These are phyloP conservation scores for Boletus subcaerulescens DNA, from an alignment of 768 basidiomycete species.

Conservation along the genomic window DNA sequence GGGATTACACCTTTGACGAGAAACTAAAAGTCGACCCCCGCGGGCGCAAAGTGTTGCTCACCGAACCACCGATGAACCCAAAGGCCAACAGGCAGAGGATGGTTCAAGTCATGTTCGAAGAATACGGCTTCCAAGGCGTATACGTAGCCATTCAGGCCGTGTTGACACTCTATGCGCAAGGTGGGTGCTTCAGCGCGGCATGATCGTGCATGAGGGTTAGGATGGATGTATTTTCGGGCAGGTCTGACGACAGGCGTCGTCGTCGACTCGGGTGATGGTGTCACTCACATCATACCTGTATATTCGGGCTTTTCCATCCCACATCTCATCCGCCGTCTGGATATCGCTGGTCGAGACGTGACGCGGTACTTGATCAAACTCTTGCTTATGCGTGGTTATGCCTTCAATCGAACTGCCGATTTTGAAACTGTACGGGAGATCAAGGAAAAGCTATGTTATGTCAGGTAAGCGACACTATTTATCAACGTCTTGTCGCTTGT, in stretches of 20 bases:
- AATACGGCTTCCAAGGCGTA: conserved; percentile 93
- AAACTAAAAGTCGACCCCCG: conserved; percentile 86
- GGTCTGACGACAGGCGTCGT: conserved; percentile 98
- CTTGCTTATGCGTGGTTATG: conserved; percentile 99
- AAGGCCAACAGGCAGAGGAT: conserved; percentile 88
- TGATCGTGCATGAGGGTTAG: neutral
- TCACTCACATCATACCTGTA: conserved; percentile 98
- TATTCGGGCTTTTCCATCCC: conserved; percentile 97
- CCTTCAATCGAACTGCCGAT: conserved; percentile 98
- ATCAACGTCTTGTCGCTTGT: neutral
- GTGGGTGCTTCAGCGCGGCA: conserved; percentile 43
- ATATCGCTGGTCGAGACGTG: conserved; percentile 97
- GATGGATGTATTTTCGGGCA: conserved; percentile 31
- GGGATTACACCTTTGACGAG: conserved; percentile 98
- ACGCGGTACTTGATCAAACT: conserved; percentile 99
- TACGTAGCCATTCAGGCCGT: conserved; percentile 99
- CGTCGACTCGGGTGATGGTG: conserved; percentile 98
- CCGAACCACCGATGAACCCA: conserved; percentile 99
- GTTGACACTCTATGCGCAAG: conserved; percentile 96
- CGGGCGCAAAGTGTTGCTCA: conserved; percentile 88
- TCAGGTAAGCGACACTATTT: conserved; percentile 56
- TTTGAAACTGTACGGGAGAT: conserved; percentile 99
- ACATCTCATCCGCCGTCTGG: conserved; percentile 89
- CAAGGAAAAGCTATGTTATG: conserved; percentile 98
- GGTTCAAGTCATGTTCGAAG: conserved; percentile 99